These are phyloP conservation scores for Prosopis cineraria DNA, from an alignment of 306 rosid species.

Conservation along the genomic window DNA sequence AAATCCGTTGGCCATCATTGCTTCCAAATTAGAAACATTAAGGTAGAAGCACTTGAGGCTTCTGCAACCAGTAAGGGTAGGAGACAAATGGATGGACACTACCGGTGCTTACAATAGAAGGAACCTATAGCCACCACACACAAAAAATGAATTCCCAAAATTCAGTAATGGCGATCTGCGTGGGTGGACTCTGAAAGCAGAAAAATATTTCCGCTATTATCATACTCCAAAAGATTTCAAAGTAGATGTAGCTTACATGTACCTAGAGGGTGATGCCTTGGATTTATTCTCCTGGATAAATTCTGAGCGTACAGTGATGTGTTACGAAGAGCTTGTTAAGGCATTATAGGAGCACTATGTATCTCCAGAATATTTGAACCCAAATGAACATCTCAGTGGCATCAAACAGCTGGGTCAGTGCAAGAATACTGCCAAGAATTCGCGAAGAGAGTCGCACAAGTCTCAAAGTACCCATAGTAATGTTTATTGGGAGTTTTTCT, in stretches of 20 bases:
- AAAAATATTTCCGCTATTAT: neutral
- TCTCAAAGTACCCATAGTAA: neutral
- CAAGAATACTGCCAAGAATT: neutral
- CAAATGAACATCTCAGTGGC: too few species aligned
- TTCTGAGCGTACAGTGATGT: fast-evolving
- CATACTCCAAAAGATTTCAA: neutral
- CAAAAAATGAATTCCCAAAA: neutral
- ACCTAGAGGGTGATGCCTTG: neutral
- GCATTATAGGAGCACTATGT: too few species aligned
- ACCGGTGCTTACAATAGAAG: too few species aligned
- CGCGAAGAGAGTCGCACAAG: neutral
- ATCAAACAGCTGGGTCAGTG: too few species aligned
- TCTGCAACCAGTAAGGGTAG: too few species aligned
- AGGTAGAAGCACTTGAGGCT: too few species aligned
- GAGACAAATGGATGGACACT: too few species aligned
- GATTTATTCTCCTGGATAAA: neutral
- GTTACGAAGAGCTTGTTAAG: neutral
- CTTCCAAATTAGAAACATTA: too few species aligned
- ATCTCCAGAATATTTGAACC: too few species aligned
- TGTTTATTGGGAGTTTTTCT: too few species aligned
- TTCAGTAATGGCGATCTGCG: neutral
- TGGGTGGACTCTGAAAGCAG: neutral
- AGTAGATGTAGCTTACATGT: neutral
- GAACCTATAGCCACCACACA: neutral
- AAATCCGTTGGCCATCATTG: too few species aligned